Evolutionary conservation across 2,329 filamentous ascomycete species (phyloP).

Genomic region (Chlorencoelia australis): DNA sequence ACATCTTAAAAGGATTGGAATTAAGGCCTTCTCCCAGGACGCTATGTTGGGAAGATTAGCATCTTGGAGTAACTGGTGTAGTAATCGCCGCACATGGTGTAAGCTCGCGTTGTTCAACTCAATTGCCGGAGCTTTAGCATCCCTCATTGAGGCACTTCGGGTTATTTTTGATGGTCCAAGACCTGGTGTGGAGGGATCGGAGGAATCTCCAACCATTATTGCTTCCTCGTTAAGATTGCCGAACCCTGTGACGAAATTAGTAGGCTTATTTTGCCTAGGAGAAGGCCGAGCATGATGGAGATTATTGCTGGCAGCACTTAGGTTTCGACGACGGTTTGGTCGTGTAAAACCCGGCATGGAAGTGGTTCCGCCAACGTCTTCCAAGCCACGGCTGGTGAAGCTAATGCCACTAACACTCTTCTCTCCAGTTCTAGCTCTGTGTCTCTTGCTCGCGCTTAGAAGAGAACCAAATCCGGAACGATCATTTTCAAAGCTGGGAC

Average conservation of each 20-base stretch:
- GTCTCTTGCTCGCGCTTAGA: conserved; percentile 63
- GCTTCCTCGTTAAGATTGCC: conserved; percentile 25
- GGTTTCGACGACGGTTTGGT: conserved; percentile 62
- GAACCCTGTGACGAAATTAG: conserved; percentile 31
- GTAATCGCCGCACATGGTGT: conserved; percentile 74
- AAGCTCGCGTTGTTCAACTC: conserved; percentile 83
- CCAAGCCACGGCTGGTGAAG: conserved; percentile 53
- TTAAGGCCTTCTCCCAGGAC: conserved; percentile 81
- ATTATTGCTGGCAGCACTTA: conserved; percentile 71
- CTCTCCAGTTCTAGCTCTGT: conserved; percentile 61
- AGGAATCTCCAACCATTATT: conserved; percentile 11
- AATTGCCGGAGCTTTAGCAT: conserved; percentile 60
- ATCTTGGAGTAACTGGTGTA: conserved; percentile 76
- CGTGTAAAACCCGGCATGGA: conserved; percentile 51
- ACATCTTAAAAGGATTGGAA: conserved; percentile 82
- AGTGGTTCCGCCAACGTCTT: conserved; percentile 48
- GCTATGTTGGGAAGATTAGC: conserved; percentile 59
- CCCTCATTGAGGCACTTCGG: conserved; percentile 76
- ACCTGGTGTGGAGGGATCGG: conserved; percentile 13
- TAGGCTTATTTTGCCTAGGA: conserved; percentile 42
- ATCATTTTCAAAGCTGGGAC: conserved; percentile 63
- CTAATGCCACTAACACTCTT: conserved; percentile 65
- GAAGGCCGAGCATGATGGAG: conserved; percentile 57
- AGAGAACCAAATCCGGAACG: conserved; percentile 60
- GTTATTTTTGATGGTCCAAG: conserved; percentile 41